Conservation (phyloP, 371 early-diverging fungal species). For the Mortierella sp. region DNA sequence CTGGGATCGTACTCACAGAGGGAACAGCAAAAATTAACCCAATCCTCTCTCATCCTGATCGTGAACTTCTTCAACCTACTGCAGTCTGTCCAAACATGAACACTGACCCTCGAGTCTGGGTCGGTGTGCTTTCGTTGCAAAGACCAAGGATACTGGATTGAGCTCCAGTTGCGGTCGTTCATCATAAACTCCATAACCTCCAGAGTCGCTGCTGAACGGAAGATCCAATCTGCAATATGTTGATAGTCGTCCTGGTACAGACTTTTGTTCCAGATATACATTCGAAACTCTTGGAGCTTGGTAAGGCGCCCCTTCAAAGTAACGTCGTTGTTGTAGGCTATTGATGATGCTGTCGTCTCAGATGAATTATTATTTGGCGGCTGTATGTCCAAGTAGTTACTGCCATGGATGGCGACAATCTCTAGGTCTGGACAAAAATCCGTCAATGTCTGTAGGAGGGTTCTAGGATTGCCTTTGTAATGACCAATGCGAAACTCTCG, state of each 20-base stretch:
- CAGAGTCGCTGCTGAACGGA: not conserved
- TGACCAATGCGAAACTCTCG: not conserved
- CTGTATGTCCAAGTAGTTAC: not conserved
- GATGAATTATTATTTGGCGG: not conserved
- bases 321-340: too few relatives aligned
- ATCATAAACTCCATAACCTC: not conserved
- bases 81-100: not conserved
- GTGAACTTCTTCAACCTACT: not conserved
- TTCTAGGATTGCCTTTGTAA: not conserved
- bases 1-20: not conserved
- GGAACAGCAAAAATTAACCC: not conserved
- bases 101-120: not conserved
- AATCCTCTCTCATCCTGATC: not conserved
- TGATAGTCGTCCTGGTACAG: not conserved
- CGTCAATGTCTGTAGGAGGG: not conserved
- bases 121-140: not conserved
- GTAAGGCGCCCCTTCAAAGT: not conserved
- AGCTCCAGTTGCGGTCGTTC: not conserved
- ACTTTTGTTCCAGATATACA: not conserved
- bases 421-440: not conserved
- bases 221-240: not conserved
- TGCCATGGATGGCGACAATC: not conserved
- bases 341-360: not conserved
- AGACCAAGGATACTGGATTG: too few relatives aligned
- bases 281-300: not conserved